Evolutionary conservation across 768 basidiomycete genomes (phyloP).

Genomic region (Glaciozyma martinii): DNA sequence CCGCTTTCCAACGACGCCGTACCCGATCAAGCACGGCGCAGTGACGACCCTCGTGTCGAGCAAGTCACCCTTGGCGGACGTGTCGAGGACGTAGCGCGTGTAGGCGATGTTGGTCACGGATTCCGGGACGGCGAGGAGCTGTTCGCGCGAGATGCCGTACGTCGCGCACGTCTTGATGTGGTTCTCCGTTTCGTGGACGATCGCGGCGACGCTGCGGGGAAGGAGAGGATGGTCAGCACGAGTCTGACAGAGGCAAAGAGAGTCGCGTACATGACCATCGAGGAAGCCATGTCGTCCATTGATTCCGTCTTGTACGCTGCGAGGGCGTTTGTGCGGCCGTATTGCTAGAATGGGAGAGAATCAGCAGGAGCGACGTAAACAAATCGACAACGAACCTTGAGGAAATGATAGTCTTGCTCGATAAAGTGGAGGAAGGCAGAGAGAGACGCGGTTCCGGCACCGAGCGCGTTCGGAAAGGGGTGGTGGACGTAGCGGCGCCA

Average conservation of each 20-base stretch:
- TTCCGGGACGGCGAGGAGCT: slow-evolving; percentile 51
- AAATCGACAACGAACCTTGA: slow-evolving; percentile 10
- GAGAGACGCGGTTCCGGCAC: slow-evolving; percentile 57
- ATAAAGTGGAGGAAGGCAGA: slow-evolving; percentile 75
- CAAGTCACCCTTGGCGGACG: slow-evolving; percentile 66
- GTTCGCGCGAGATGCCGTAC: slow-evolving; percentile 58
- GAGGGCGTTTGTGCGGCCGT: slow-evolving; percentile 70
- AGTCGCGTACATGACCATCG: slow-evolving; percentile 47
- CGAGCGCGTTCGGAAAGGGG: slow-evolving; percentile 69
- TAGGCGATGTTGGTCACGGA: slow-evolving; percentile 70
- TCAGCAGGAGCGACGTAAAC: too few species aligned
- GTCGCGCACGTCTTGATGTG: slow-evolving; percentile 48
- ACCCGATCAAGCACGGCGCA: slow-evolving; percentile 77
- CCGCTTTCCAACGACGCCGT: slow-evolving; percentile 85
- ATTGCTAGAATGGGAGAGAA: slow-evolving; percentile 53
- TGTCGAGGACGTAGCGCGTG: slow-evolving; percentile 73
- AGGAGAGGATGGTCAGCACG: too few species aligned
- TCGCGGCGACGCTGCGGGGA: slow-evolving; percentile 44
- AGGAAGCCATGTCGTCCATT: slow-evolving; percentile 55
- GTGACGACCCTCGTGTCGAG: slow-evolving; percentile 68
- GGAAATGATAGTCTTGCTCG: slow-evolving; percentile 63
- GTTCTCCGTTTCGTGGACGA: slow-evolving; percentile 61
- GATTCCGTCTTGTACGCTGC: slow-evolving; percentile 67
- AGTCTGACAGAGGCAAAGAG: too few species aligned
- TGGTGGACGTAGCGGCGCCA: slow-evolving; percentile 77